Base-by-base conservation (phyloP, 2,329 filamentous ascomycete genomes). In the Amesomyces nigricolor region DNA sequence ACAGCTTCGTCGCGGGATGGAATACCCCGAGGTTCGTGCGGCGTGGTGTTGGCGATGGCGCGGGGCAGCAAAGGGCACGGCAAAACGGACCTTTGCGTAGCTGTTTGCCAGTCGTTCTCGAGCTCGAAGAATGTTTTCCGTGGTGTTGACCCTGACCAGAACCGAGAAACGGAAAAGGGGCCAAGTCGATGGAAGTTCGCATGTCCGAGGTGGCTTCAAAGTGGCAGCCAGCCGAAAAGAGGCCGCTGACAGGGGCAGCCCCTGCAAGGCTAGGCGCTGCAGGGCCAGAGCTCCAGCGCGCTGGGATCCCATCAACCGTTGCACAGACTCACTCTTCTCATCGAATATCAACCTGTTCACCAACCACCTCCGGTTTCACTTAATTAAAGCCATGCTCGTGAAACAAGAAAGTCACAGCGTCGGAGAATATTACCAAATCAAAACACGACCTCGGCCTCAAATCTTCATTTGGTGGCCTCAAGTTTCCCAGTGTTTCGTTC, bases 271-370 rank as follows among this genome's bases (percentile, higher is more conserved):
- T 7, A 29, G 30, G 53, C 17, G 55, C 45, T 46, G 54, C 45
- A 40, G 52, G 52, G 52, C 26, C 29, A 26, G 38, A 45, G 43
- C 43, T 45, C 11, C 43, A 45, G 43, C 16, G 43, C 19, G 37
- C 42, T 46, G 22, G 30, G 42, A 52, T 52, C 51, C 22, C 22
- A n/a, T 26, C 22, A 5, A 13, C 29, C 35, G 9, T 29, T 16
- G 10, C 40, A 17, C 39, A 42, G 39, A 16, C 17, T 9, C 22
- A 19, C 17, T 19, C 17, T 19, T 19, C 22, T 26, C 22, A 26
- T 26, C 6, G 22, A 26, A 26, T 5, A 6, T 26, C 22, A 26
- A 26, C 22, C 22, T 26, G 22, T 5, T 26, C 22, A 26, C 22
- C 22, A 26, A 26, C 22, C 22, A 26, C 22, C 22, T 26, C 22